Base-by-base conservation (phyloP, 495 filamentous ascomycete species). In the Tuber calosporum region DNA sequence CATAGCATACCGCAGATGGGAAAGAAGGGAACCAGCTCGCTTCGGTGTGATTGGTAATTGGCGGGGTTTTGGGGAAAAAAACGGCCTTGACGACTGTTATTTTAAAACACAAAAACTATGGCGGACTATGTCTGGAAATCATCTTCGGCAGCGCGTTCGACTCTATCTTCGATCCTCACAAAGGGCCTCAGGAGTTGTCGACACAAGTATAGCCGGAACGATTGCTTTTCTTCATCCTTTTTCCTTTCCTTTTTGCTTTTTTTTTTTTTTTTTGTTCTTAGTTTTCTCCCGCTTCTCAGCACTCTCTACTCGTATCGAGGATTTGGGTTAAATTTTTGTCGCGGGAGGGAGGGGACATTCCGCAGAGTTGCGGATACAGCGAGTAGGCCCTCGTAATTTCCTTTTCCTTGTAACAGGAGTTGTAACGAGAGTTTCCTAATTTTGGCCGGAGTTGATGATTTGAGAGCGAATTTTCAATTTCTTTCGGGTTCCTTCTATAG, bases 291-390 rank as follows among this genome's bases (percentile, higher is more conserved):
- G 2, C 48, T 15, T 58, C 48, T 58, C n/a, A 58, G 48, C n/a
- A 1, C 3, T 58, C 48, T 30, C 48, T 30, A 13, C n/a, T 30
- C n/a, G n/a, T 58, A 58, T 58, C 11, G 11, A 5, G n/a, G 48
- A 30, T 58, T 53, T 15, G n/a, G n/a, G n/a, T 58, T 58, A 58
- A 58, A 58, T 58, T 58, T 58, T 58, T 58, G 48, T 58, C n/a
- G 2, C 9, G 4, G 48, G 48, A n/a, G n/a, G 41, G 48, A 30
- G 5, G n/a, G 8, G n/a, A 58, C 2, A 30, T 58, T 58, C 48
- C n/a, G 48, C n/a, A 30, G n/a, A 58, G 48, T 58, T 30, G 48
- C 9, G 8, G 48, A 58, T 13, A 13, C 48, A 58, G 15, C 8
- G n/a, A 30, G 45, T 48, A 22, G 45, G n/a, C 45, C 8, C 6